phyloP scores from a whole-genome alignment of 352 stramenopile species.

The Phytophthora idaei region DNA sequence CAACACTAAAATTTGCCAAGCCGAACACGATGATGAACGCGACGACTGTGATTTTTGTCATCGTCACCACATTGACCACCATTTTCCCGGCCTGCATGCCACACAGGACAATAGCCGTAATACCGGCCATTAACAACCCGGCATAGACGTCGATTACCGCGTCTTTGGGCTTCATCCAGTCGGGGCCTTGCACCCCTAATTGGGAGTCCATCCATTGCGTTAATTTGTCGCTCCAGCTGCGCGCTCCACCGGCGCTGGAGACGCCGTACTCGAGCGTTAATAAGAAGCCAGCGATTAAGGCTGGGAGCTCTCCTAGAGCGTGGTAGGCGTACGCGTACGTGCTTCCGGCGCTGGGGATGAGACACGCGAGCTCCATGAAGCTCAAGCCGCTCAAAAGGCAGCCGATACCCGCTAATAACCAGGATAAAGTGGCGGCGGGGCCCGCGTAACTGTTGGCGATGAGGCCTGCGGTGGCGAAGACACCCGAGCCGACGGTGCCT shows the following conservation, averaged over 20 bases:
- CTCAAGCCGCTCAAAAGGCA: constrained; percentile 86
- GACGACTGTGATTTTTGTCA: constrained; percentile 91
- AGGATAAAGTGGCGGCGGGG: constrained; percentile 84
- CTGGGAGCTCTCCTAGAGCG: constrained; percentile 91
- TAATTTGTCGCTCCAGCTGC: constrained; percentile 95
- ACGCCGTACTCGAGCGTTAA: constrained; percentile 95
- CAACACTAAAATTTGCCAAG: constrained; percentile 76
- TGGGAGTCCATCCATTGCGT: constrained; percentile 76
- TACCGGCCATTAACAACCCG: constrained; percentile 75
- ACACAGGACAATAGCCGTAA: constrained; percentile 70
- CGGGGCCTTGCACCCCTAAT: constrained; percentile 45
- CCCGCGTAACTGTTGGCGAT: constrained; percentile 75
- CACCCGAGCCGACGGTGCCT: constrained; percentile 92
- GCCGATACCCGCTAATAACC: constrained; percentile 79
- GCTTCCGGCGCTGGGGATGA: constrained; percentile 89
- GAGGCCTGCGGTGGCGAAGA: constrained; percentile 89
- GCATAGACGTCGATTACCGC: constrained; percentile 73
- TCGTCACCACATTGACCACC: constrained; percentile 91
- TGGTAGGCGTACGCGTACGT: constrained; percentile 96
- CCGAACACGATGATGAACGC: constrained; percentile 93
- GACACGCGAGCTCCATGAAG: constrained; percentile 91
- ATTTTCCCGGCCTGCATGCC: constrained; percentile 90
- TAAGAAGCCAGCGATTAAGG: constrained; percentile 87
- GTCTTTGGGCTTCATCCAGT: constrained; percentile 74
- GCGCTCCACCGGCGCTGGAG: constrained; percentile 89